Evolutionary conservation across 1,284 basidiomycete genomes (phyloP).

Genomic region (Irpex lacteus): DNA sequence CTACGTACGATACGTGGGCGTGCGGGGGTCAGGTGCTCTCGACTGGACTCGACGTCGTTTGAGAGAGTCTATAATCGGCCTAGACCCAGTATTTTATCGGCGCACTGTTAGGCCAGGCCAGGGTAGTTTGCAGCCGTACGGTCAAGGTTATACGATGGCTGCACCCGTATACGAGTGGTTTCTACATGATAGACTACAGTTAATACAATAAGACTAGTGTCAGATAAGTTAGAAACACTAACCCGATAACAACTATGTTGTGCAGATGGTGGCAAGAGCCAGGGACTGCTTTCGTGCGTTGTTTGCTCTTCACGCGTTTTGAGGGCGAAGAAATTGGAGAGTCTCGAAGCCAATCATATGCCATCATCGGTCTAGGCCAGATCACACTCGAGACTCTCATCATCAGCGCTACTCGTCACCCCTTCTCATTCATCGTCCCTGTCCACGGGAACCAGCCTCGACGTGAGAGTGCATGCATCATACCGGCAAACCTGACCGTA

Average conservation of each 20-base stretch:
- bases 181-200: neutral
- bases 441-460: too few species aligned
- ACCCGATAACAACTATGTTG: too few species aligned
- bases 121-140: neutral
- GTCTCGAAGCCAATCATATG: neutral
- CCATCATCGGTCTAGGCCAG: neutral
- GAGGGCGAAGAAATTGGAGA: neutral
- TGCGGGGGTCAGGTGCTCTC: neutral
- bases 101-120: neutral
- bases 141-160: neutral
- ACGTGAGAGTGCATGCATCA: too few species aligned
- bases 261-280: too few species aligned
- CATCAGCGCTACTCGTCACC: too few species aligned
- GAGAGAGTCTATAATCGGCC: neutral
- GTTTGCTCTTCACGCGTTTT: too few species aligned
- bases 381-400: neutral
- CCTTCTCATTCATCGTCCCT: too few species aligned
- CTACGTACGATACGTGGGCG: neutral
- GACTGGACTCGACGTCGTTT: conserved; percentile 5
- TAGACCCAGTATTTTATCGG: neutral
- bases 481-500: too few species aligned
- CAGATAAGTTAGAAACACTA: too few species aligned
- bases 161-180: neutral
- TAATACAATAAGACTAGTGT: too few species aligned
- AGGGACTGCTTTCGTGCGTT: too few species aligned